Conservation (phyloP, 345 rosid species). For the Salix koriyanagi region DNA sequence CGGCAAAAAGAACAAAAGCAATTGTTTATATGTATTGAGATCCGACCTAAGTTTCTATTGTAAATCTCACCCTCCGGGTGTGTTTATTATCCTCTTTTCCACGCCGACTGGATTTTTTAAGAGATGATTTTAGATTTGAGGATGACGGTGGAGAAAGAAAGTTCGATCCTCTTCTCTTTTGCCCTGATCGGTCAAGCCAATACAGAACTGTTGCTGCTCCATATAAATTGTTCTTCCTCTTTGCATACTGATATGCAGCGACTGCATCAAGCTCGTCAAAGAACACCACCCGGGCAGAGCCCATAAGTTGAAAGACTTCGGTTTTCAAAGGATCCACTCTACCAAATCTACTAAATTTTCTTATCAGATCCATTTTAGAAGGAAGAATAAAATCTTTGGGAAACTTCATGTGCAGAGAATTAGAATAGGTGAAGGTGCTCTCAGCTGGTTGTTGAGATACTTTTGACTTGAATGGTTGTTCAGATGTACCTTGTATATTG, state of each 20-base stretch:
- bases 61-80: conserved; percentile 19
- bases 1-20: background rate
- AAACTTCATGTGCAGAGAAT: conserved; percentile 26
- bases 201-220: conserved; percentile 17
- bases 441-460: background rate
- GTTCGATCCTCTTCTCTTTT: conserved; percentile 9
- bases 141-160: background rate
- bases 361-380: conserved; percentile 24
- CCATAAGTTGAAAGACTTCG: conserved; percentile 11
- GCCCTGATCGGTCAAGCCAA: conserved; percentile 23
- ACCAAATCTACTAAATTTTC: conserved; percentile 28
- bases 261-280: conserved; percentile 22
- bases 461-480: conserved; percentile 3
- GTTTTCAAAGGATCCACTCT: conserved; percentile 17
- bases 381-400: conserved; percentile 23
- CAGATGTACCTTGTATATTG: background rate
- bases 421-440: background rate
- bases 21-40: background rate
- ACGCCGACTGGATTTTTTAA: conserved; percentile 6
- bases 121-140: conserved; percentile 17
- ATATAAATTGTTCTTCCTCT: conserved; percentile 24
- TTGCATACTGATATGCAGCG: conserved; percentile 30
- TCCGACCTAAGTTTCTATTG: conserved; percentile 13
- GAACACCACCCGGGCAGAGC: conserved; percentile 30
- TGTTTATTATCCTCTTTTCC: conserved; percentile 8